These are phyloP conservation scores for Ligustrum vulgare DNA, from an alignment of 257 asterid genomes.

Conservation along the genomic window DNA sequence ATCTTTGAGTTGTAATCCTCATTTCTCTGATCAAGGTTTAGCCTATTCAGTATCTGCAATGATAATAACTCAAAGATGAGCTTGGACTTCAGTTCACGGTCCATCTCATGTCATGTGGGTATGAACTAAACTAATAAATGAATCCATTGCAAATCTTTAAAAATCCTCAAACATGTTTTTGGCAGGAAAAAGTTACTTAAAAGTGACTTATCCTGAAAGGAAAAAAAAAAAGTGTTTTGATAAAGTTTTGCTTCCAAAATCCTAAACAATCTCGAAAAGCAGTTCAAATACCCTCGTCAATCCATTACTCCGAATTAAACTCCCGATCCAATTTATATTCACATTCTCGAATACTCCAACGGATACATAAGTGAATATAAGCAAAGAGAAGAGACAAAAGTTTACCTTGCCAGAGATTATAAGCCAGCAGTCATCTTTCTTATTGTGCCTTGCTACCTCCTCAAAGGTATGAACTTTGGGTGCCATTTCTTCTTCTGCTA, in stretches of 20 bases:
- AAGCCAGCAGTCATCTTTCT: constrained; percentile 63
- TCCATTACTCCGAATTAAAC: not conserved
- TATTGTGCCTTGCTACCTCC: constrained; percentile 54
- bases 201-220: not conserved
- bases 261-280: not conserved
- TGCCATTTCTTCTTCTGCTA: constrained; percentile 32
- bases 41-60: not conserved
- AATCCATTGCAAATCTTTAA: not conserved
- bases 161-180: not conserved
- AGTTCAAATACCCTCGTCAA: not conserved
- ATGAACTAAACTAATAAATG: not conserved
- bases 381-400: not conserved
- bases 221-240: no score
- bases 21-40: not conserved
- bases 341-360: not conserved
- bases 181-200: not conserved
- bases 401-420: constrained; percentile 61
- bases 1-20: not conserved
- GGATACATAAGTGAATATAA: not conserved
- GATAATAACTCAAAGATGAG: not conserved
- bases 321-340: not conserved
- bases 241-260: not conserved
- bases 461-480: constrained; percentile 38
- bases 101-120: no score
- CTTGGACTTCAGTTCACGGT: no score